Evolutionary conservation across 2,329 filamentous ascomycete genomes (phyloP), one percentile per base, ranked within the genome.

Genomic region (Rhexocercosporidium sp.): DNA sequence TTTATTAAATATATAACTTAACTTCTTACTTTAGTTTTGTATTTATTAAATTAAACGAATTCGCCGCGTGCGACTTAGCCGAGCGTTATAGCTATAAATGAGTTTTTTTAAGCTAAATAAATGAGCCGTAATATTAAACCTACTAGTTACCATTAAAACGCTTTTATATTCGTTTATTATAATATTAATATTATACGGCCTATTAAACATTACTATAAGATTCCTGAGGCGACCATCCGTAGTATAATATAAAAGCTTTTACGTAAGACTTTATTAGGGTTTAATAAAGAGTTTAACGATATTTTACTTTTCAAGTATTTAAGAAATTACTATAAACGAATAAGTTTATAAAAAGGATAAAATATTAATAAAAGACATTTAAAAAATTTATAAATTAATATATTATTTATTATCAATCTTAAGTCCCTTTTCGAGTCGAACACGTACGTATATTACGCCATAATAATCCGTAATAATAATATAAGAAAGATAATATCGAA

Each of bases 71-170:
- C 29, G 51, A 54, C 27, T 16, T 9, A 34, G 14, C 12, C 29
- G 29, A 54, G 51, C 29, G 12, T 54, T 34, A 9, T 54, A 54
- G 34, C 56, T n/a, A n/a, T 59, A 41, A 18, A 59, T 59, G n/a
- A 59, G 54, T 16, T 59, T 41, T 20, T 41, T 39, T 12, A 59
- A 41, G 22, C 31, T 41, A n/a, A 31, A 59, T 31, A 59, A 59
- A 2, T 41, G 54, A 27, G 54, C 54, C 4, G 54, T 18, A 18
- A 59, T 59, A 59, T 31, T 18, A 22, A 59, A 59, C 9, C 31
- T 31, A 16, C 31, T 59, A 39, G 31, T 31, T 39, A 59, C 39
- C 31, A 59, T 59, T 18, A 59, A 41, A 39, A 59, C 54, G 39
- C 31, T 59, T 16, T 59, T 18, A 22, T 59, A 59, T 41, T 59